phyloP scores from a whole-genome alignment of 2,329 filamentous ascomycete species.

The Ceratocystis harringtonii region DNA sequence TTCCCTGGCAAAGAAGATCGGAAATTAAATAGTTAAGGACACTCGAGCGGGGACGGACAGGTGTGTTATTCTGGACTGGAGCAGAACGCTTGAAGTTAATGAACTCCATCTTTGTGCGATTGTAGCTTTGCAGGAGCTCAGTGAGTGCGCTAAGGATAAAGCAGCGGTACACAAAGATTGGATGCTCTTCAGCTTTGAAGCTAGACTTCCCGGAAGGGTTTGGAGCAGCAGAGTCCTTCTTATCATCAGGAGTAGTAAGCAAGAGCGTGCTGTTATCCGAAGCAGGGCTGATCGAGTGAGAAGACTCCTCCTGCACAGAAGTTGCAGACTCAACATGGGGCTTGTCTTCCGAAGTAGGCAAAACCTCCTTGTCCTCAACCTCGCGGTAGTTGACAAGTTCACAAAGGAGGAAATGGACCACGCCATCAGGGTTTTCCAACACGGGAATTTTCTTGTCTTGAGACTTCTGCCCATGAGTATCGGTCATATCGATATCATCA shows the following conservation, averaged over 20 bases:
- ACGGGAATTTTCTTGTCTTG: constrained; percentile 54
- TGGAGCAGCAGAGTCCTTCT: constrained; percentile 50
- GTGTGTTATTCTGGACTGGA: constrained; percentile 67
- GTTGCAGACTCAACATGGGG: constrained; percentile 7
- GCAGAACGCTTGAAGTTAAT: constrained; percentile 97
- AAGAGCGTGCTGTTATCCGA: background rate
- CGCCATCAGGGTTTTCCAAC: constrained; percentile 84
- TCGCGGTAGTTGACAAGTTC: constrained; percentile 86
- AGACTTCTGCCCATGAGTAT: constrained; percentile 50
- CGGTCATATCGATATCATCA: constrained; percentile 45
- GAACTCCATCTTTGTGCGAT: constrained; percentile 90
- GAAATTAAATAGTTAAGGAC: constrained; percentile 89
- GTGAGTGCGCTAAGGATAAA: constrained; percentile 85
- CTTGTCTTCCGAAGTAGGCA: constrained; percentile 13
- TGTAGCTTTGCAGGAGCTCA: constrained; percentile 83
- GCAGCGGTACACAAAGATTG: constrained; percentile 91
- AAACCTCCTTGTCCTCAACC: constrained; percentile 64
- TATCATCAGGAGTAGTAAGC: constrained; percentile 23
- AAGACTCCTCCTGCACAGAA: background rate
- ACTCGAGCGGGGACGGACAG: constrained; percentile 83
- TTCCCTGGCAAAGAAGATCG: constrained; percentile 49
- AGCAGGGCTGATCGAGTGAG: background rate
- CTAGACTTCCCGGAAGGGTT: constrained; percentile 42
- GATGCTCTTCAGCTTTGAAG: constrained; percentile 86
- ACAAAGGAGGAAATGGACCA: constrained; percentile 86